Evolutionary conservation across 2,329 filamentous ascomycete genomes (phyloP).

Genomic region (Fusarium pseudocircinatum): DNA sequence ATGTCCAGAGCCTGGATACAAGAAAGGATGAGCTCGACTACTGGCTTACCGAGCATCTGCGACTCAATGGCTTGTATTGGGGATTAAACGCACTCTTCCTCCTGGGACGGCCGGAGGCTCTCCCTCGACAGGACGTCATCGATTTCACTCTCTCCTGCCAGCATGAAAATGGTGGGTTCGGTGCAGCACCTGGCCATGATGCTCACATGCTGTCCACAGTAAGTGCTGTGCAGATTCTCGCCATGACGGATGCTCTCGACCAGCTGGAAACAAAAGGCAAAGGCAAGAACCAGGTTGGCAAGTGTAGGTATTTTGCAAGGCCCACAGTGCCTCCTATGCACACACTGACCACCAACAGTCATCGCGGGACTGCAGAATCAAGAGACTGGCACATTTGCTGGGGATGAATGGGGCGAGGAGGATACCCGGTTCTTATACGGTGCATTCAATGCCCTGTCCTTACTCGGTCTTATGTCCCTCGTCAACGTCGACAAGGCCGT

Average conservation of each 20-base stretch:
- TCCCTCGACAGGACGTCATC: slow-evolving; percentile 83
- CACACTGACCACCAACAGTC: slow-evolving; percentile 57
- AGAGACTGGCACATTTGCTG: slow-evolving; percentile 86
- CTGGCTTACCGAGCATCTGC: slow-evolving; percentile 96
- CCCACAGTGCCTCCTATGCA: slow-evolving; percentile 17
- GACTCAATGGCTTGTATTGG: slow-evolving; percentile 97
- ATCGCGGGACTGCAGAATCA: slow-evolving; percentile 84
- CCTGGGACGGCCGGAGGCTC: slow-evolving; percentile 80
- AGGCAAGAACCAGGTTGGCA: slow-evolving; percentile 74
- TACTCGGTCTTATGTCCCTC: slow-evolving; percentile 77
- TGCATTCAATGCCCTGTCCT: slow-evolving; percentile 87
- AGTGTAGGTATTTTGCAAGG: slow-evolving; percentile 69
- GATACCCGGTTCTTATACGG: slow-evolving; percentile 96
- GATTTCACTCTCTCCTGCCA: slow-evolving; percentile 97
- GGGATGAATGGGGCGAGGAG: slow-evolving; percentile 95
- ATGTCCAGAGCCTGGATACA: slow-evolving; percentile 91
- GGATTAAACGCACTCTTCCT: slow-evolving; percentile 89
- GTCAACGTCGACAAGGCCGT: slow-evolving; percentile 85
- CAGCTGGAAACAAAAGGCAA: slow-evolving; percentile 78
- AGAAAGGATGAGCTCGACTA: slow-evolving; percentile 96
- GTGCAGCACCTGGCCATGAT: slow-evolving; percentile 92
- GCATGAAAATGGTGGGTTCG: slow-evolving; percentile 88
- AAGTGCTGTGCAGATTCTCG: slow-evolving; percentile 92
- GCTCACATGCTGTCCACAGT: slow-evolving; percentile 96
- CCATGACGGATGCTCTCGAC: slow-evolving; percentile 83